Base-by-base conservation (phyloP, 169 alveolate genomes). In the Plasmodium gallinaceum region DNA sequence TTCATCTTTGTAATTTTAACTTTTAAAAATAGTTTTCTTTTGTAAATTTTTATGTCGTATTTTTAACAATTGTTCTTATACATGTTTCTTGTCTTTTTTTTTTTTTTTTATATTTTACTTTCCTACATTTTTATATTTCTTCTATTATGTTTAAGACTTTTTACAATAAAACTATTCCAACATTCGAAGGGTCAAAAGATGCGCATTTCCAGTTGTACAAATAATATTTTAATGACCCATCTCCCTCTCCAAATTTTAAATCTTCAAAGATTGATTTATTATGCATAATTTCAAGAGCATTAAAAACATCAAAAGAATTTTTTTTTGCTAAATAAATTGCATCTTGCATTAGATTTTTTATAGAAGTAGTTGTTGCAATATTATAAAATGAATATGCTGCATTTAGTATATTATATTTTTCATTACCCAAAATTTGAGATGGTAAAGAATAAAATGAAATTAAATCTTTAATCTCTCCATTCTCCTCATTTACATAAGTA, bases 161-260 rank as follows among this genome's bases (percentile, higher is more conserved):
- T 78, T 58, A 78, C 22, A 78, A 43, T 7, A 78, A 69, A 20
- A 78, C 89, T 26, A 78, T 78, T 14, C 89, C 89, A 42, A 78
- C 76, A 16, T 64, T 68, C 7, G 89, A 45, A 2, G 72, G 60
- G 22, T 92, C 42, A 64, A 92, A 94, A 22, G 71, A 80, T 4
- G 98, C 96, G 52, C 96, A 89, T 39, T 93, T 93, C 99, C 99
- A 98, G 95, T 98, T 98, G 97, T 95, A 98, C 43, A 98, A 88
- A 94, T 98, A 98, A 93, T 98, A 98, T 88, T 98, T 97, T 78
- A 98, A 96, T 64, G 95, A 93, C n/a, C 99, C 99, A 83, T 98
- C 99, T 1, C 99, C 99, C 20, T 93, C 92, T 10, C 99, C 98
- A 91, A 98, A 98, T 65, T 97, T 96, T 92, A 97, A 91, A 51